Base-by-base conservation (phyloP, 305 asterid genomes). In the Fraxinus dipetala region DNA sequence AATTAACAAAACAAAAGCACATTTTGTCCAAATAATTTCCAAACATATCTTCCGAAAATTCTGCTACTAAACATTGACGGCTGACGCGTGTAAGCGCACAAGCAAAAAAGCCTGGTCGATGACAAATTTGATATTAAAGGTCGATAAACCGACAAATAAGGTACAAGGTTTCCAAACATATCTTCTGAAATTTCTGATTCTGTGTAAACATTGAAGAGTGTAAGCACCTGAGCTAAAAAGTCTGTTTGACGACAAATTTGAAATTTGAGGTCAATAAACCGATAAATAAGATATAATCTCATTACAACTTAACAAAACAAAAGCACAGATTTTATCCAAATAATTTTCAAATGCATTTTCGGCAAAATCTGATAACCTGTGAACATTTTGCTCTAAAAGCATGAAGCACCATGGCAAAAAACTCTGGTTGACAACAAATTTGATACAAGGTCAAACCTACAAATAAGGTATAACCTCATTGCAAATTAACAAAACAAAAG, bases 341-440 rank as follows among this genome's bases (percentile, higher is more conserved):
- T 78, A 80, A 80, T 80, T 75, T 77, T 77, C 80, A 82, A 75
- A 84, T 79, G 59, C 85, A 56, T 80, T 48, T 51, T 51, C 20
- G 0, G 22, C 20, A n/a, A 16, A 51, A 51, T 51, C 61, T 51
- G 22, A 16, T 51, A 51, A n/a, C 20, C 61, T 51, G 59, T 48
- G 61, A 51, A 51, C 61, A 51, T 51, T 16, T 51, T 51, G 6
- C 22, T 51, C 61, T 51, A 51, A 51, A 51, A 51, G 65, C 65
- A 18, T 56, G 65, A 56, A 56, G 28, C 26, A 4, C 4, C 67
- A 0, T 34, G 69, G 5, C 30, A 22, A 63, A 78, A 34, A 32
- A 34, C 11, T 6, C 28, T 56, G 67, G 67, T 56, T 6, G 28
- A 56, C 78, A 69, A 72, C 65, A 81, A 75, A 61, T 45, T 81